Base-by-base conservation (phyloP, 176 grass and related monocot genomes). In the Alopecurus myosuroides region DNA sequence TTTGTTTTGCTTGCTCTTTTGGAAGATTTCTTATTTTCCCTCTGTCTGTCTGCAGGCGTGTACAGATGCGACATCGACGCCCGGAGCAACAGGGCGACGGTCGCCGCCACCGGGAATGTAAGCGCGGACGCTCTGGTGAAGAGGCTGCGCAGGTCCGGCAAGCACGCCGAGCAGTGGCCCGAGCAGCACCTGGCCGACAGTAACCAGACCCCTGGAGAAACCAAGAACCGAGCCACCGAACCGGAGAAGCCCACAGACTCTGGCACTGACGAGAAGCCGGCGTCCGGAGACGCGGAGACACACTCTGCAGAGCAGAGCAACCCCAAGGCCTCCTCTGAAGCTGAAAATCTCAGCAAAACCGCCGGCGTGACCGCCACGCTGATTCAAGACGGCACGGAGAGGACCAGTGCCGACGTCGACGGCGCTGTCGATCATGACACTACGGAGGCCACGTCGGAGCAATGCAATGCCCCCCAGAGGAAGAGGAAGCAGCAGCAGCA, bases 141-240 rank as follows among this genome's bases (percentile, higher is more conserved):
- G 85, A 90, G 73, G 80, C 75, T 90, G 28, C 65, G 49, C 41
- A 87, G 82, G 67, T 58, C 89, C 5, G 53, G 74, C 14, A 90
- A 90, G 79, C 49, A 84, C 4, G 84, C 80, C 4, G 68, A 83
- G 48, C 46, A 60, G 68, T 81, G 80, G 89, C 89, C 70, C 0
- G 70, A 80, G 78, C 68, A 44, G 49, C 48, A 77, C 50, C 73
- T 5, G 19, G 22, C 44, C 53, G 40, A 7, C 33, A 46, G 9
- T 19, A 31, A 14, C 55, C 65, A 33, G n/a, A 26, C 22, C 68
- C 55, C 13, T 0, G 45, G 18, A 68, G 79, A 82, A 76, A 40
- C 61, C 71, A 73, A 77, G 74, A 55, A 77, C 1, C 60, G 33
- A n/a, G 36, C n/a, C 74, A 31, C 10, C 2, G 61, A 77, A 35